Base-by-base conservation (phyloP, 192 early-diverging fungal species). In the Coemansia nantahalensis region DNA sequence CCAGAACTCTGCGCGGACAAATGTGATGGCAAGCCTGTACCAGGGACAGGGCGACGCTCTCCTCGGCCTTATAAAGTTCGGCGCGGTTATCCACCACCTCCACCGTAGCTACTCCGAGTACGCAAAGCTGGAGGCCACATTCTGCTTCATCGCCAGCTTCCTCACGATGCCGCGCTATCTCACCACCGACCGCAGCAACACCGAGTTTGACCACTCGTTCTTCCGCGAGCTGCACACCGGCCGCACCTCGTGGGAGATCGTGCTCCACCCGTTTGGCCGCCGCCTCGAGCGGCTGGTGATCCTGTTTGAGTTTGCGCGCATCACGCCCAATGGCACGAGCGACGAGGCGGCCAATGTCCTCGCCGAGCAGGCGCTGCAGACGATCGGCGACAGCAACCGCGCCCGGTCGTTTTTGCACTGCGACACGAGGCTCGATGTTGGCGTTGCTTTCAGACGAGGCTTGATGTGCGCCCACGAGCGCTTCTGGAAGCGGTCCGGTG, bases 191-290 rank as follows among this genome's bases (percentile, higher is more conserved):
- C 9, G 18, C 0, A 7, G 5, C 14, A 22, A 13, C 32, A 2
- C 36, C 2, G 46, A 35, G 33, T 48, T 23, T 8, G 19, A 36
- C 16, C 3, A 48, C 11, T 12, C 14, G 19, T 36, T 48, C 12
- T 11, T 35, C n/a, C 21, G 8, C 12, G 30, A 35, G 33, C 46
- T 30, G 31, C 46, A 48, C 11, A 19, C 4, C 8, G 33, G 33
- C 15, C 17, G 33, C 8, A 15, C 46, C 3, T 28, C 23, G 17
- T 42, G 37, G 50, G 30, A 24, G 2, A 24, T 52, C 10, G 8
- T 1, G 39, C 28, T 52, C 18, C 39, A 42, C 14, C 39, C 50
- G 2, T 52, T 42, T 33, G 26, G 50, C 6, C 28, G 50, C 5
- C 33, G 31, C 21, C 1, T n/a, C 32, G 39, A 34, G 14, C 4